Conservation (phyloP, 805 yeast genomes). For the Sporopachydermia quercuum region DNA sequence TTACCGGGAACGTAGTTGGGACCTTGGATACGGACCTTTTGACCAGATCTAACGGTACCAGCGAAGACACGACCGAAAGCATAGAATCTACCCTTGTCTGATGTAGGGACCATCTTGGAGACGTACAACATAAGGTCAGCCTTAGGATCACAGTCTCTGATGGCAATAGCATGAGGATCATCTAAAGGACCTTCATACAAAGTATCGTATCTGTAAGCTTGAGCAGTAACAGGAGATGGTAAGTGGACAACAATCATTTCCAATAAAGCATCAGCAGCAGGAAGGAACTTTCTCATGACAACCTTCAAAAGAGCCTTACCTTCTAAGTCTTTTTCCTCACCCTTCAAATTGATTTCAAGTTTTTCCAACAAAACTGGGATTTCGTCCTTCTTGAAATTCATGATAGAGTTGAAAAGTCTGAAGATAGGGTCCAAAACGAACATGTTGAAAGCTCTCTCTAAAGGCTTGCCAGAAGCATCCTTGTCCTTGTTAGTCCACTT, state of each 20-base stretch:
- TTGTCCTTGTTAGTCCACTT: conserved; percentile 94
- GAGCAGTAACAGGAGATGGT: conserved; percentile 99
- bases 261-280: conserved; percentile 98
- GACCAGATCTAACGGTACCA: conserved; percentile 98
- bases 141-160: conserved; percentile 96
- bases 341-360: conserved; percentile 85
- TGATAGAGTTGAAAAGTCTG: conserved; percentile 91
- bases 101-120: conserved; percentile 99
- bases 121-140: conserved; percentile 98
- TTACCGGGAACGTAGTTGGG: conserved; percentile 98
- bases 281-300: conserved; percentile 99
- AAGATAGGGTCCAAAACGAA: conserved; percentile 97
- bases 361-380: conserved; percentile 82
- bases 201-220: conserved; percentile 96
- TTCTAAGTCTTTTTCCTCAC: conserved; percentile 95
- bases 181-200: conserved; percentile 97
- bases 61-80: conserved; percentile 99
- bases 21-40: conserved; percentile 99
- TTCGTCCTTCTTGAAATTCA: conserved; percentile 99
- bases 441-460: conserved; percentile 99
- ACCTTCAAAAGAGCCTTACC: conserved; percentile 97
- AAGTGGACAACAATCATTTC: conserved; percentile 97
- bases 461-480: conserved; percentile 88
- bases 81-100: conserved; percentile 99
- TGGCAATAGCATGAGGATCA: conserved; percentile 81